Base-by-base conservation (phyloP, 2,329 filamentous ascomycete species). In the Aspergillus pseudonomiae region DNA sequence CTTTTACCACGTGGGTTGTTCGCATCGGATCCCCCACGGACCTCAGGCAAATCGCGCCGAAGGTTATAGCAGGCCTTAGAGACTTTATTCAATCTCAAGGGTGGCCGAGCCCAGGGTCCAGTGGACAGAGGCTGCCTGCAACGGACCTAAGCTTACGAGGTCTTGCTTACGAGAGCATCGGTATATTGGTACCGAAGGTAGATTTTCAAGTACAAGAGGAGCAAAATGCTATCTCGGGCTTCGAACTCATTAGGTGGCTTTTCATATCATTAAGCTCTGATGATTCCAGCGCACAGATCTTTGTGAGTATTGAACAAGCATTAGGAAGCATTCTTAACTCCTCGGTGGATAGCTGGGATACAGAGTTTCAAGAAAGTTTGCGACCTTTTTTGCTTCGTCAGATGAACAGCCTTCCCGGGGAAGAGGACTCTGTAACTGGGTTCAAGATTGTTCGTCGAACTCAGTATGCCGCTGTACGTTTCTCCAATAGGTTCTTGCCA, bases 101-200 rank as follows among this genome's bases (percentile, higher is more conserved):
- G 6, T 97, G 94, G 94, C 94, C 94, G 2, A 80, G 80, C 24
- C 86, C 89, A 1, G 79, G 80, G 41, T 74, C 77, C 4, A 78
- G 72, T 59, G 83, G 83, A 53, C 82, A 87, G 59, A 85, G 87
- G 67, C 75, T 83, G 58, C 84, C 85, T 2, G 77, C 83, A 12
- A 88, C 90, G 55, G 87, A 89, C 60, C 81, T 89, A 60, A 84
- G 86, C 4, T 82, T 97, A 50, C 88, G 94, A 46, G 89, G 89
- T 6, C 89, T 91, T 72, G 93, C 91, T 1, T 98, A 97, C 76
- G 94, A 98, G 75, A 93, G 92, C 0, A 92, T 98, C 45, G 95
- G 94, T 0, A 85, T 95, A 16, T 79, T 98, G 28, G 89, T 91
- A 0, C 75, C 79, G 24, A 80, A 79, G 53, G 71, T 77, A 14